phyloP scores from a whole-genome alignment of 306 rosid genomes.

The Echinosophora koreensis region DNA sequence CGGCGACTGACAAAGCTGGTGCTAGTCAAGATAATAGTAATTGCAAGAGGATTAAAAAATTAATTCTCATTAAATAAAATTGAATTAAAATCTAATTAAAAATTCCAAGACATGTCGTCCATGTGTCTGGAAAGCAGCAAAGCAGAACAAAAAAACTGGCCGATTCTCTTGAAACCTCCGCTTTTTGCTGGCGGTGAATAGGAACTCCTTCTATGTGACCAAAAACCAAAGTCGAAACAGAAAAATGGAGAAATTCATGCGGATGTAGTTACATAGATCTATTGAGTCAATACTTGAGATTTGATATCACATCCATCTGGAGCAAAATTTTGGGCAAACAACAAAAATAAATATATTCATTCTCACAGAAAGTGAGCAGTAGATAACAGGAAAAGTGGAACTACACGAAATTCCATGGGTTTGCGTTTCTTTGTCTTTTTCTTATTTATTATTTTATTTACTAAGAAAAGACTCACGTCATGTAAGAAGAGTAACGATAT shows the following conservation, averaged over 20 bases:
- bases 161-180: conserved; percentile 42
- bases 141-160: conserved; percentile 7
- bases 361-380: conserved; percentile 40
- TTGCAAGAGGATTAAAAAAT: conserved; percentile 16
- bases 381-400: neutral
- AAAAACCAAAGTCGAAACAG: conserved; percentile 40
- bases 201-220: conserved; percentile 30
- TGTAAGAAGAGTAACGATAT: conserved; percentile 6
- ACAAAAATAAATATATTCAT: neutral
- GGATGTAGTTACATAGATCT: conserved; percentile 36
- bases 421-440: neutral
- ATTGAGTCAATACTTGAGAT: conserved; percentile 46
- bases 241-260: conserved; percentile 47
- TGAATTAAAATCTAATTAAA: neutral
- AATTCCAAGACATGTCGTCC: neutral
- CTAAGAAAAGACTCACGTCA: neutral
- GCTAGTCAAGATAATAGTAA: conserved; percentile 36
- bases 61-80: conserved; percentile 24
- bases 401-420: conserved; percentile 34
- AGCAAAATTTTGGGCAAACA: neutral
- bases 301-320: conserved; percentile 34
- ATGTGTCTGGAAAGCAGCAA: conserved; percentile 12
- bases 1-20: conserved; percentile 48
- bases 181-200: conserved; percentile 27
- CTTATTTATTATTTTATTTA: neutral